phyloP scores from a whole-genome alignment of 495 filamentous ascomycete genomes.

The Hypoxylon lienhwacheense region DNA sequence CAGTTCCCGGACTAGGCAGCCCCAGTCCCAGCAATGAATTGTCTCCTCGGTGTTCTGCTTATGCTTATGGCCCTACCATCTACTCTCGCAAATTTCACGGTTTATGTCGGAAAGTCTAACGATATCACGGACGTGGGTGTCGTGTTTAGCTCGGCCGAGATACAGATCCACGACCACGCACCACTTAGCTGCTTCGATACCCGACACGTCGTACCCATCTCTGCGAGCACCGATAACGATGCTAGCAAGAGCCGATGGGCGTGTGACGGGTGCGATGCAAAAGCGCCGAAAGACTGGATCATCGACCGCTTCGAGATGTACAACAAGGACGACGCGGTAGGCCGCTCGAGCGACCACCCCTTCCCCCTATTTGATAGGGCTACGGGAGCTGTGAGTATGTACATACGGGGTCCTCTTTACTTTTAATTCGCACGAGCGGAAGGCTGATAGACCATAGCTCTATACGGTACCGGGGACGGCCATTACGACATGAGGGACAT shows the following conservation, averaged over 20 bases:
- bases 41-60: background rate
- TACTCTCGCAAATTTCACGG: slow-evolving; percentile 12
- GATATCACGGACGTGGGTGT: slow-evolving; percentile 30
- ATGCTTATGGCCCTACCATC: background rate
- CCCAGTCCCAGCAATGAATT: slow-evolving; percentile 4
- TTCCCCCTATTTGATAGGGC: slow-evolving; percentile 22
- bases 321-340: slow-evolving; percentile 21
- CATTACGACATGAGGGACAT: slow-evolving; percentile 30
- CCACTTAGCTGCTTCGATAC: slow-evolving; percentile 25
- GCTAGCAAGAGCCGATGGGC: slow-evolving; percentile 31
- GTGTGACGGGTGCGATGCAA: slow-evolving; percentile 26
- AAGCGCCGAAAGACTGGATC: slow-evolving; percentile 22
- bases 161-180: slow-evolving; percentile 23
- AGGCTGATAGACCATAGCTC: slow-evolving; percentile 15
- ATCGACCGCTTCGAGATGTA: slow-evolving; percentile 29
- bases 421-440: background rate
- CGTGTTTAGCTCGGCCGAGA: slow-evolving; percentile 15
- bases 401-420: background rate
- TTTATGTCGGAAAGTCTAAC: slow-evolving; percentile 24
- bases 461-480: slow-evolving; percentile 19
- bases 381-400: slow-evolving; percentile 31
- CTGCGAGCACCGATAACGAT: slow-evolving; percentile 24
- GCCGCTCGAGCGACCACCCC: slow-evolving; percentile 17
- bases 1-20: background rate
- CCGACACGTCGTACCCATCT: slow-evolving; percentile 19